Conservation (phyloP, 768 basidiomycete genomes). For the Auriscalpium orientale region DNA sequence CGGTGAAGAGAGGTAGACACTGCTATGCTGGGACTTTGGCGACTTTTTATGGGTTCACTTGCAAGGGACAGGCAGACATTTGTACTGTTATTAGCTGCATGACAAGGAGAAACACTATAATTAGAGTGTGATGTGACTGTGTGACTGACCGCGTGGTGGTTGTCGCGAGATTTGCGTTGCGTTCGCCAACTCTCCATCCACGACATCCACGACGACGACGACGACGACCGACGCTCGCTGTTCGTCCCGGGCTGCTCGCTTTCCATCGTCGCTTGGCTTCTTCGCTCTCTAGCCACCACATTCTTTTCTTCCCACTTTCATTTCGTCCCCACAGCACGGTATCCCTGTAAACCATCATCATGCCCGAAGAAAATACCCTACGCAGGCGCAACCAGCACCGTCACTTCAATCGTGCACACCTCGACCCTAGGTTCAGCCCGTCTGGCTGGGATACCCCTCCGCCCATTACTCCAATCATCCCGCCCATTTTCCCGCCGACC, state of each 20-base stretch:
- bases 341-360: neutral
- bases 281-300: neutral
- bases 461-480: neutral
- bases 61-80: too few relatives aligned
- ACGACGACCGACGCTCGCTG: neutral
- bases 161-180: neutral
- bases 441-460: neutral
- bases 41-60: too few relatives aligned
- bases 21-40: too few relatives aligned
- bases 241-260: neutral
- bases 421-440: neutral
- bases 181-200: neutral
- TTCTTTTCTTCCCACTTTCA: neutral
- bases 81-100: too few relatives aligned
- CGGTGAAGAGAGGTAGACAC: too few relatives aligned
- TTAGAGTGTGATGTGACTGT: neutral
- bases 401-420: neutral
- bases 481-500: neutral
- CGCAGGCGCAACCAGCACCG: neutral
- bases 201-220: neutral
- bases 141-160: neutral
- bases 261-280: neutral
- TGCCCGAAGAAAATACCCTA: neutral
- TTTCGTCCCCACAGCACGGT: neutral
- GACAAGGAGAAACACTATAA: too few relatives aligned